Percentiles rank a stretch among this genome's conserved stretches.
These are phyloP conservation scores for Glycine latifolia DNA, from an alignment of 306 rosid species.

Conservation along the genomic window DNA sequence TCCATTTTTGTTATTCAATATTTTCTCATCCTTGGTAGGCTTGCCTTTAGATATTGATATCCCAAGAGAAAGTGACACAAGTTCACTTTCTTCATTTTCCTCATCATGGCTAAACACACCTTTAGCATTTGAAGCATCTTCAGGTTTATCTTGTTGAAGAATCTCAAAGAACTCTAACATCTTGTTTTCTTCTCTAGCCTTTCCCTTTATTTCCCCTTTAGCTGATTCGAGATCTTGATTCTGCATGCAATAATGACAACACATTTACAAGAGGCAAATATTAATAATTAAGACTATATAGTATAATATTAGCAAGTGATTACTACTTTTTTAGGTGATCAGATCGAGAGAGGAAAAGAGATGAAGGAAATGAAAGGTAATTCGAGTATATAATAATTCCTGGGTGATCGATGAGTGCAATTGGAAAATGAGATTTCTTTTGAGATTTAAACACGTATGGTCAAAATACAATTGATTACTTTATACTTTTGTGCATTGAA, in stretches of 20 bases:
- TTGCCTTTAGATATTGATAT: neutral
- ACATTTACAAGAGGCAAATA: neutral
- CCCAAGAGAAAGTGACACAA: constrained; percentile 72
- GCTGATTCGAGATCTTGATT: constrained; percentile 26
- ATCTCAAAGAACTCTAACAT: constrained; percentile 35
- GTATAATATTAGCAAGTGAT: neutral
- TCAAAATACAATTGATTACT: constrained; percentile 8
- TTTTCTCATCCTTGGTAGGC: neutral
- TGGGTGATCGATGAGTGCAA: neutral
- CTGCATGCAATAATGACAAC: constrained; percentile 17
- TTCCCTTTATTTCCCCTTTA: neutral
- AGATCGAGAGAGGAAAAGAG: neutral
- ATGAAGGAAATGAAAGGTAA: constrained; percentile 4
- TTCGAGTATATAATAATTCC: neutral
- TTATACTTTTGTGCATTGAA: constrained; percentile 13
- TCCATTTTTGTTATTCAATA: neutral
- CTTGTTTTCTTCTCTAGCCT: neutral
- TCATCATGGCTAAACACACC: neutral
- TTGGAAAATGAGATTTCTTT: neutral
- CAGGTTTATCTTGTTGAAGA: constrained; percentile 42
- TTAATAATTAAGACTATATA: neutral
- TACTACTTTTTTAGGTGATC: neutral
- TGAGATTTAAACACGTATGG: neutral
- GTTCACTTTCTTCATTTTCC: constrained; percentile 41
- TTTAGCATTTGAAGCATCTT: constrained; percentile 25